Evolutionary conservation across 192 early-diverging fungal species (phyloP).

Genomic region (Jimgerdemannia flammicorona): DNA sequence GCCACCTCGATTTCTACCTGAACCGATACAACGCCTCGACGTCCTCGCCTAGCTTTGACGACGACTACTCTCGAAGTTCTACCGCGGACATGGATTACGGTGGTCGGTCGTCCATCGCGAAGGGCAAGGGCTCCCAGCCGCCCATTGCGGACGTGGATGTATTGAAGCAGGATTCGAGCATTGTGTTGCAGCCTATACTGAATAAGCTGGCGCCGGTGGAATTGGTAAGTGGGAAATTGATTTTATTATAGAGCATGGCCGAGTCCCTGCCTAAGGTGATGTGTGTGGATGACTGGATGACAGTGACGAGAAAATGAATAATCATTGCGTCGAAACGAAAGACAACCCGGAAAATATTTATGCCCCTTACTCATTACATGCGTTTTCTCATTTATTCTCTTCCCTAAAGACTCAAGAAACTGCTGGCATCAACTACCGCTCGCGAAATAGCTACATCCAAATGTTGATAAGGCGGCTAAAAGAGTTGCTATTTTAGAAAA

Average conservation of each 20-base stretch:
- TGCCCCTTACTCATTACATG: background rate
- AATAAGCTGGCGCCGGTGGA: slow-evolving; percentile 21
- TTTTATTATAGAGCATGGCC: background rate
- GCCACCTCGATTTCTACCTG: slow-evolving; percentile 63
- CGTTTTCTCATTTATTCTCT: background rate
- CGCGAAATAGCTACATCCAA: slow-evolving; percentile 29
- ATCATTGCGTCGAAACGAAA: too few species aligned
- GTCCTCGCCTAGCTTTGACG: slow-evolving; percentile 8
- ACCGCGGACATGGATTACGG: background rate
- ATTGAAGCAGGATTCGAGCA: slow-evolving; percentile 29
- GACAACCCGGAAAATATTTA: background rate
- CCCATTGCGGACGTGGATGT: slow-evolving; percentile 24
- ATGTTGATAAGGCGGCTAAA: slow-evolving; percentile 11
- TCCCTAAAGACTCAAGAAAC: slow-evolving; percentile 15
- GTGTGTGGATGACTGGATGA: background rate
- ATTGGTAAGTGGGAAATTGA: slow-evolving; percentile 13
- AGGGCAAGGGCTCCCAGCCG: slow-evolving; percentile 30
- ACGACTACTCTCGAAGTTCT: slow-evolving; percentile 17
- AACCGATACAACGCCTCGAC: slow-evolving; percentile 21
- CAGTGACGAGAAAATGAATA: background rate
- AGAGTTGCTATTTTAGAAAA: background rate
- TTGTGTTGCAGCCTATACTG: slow-evolving; percentile 22
- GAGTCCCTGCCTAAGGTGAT: too few species aligned
- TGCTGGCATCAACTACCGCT: slow-evolving; percentile 18
- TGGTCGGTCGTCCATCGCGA: slow-evolving; percentile 4